phyloP scores from a whole-genome alignment of 192 early-diverging fungal genomes.

The Obelidium mucronatum region DNA sequence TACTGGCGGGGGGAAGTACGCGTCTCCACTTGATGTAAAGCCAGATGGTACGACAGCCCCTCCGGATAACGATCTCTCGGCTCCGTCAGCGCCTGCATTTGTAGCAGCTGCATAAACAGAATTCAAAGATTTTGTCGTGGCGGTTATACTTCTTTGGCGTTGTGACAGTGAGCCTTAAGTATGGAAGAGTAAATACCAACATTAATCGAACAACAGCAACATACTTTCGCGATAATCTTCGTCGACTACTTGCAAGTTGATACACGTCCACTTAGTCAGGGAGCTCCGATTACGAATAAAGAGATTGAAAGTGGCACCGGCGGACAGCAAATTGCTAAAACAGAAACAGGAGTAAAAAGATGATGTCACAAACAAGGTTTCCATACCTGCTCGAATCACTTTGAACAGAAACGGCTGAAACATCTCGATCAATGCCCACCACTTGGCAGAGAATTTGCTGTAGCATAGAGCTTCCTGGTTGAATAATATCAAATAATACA shows the following conservation, averaged over 20 bases:
- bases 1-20: constrained; percentile 63
- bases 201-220: constrained; percentile 21
- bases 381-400: constrained; percentile 44
- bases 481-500: constrained; percentile 63
- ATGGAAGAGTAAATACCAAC: background rate
- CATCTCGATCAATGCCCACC: constrained; percentile 53
- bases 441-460: constrained; percentile 60
- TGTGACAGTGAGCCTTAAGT: background rate
- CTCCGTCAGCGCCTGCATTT: constrained; percentile 8
- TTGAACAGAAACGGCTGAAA: constrained; percentile 60
- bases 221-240: constrained; percentile 65
- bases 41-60: constrained; percentile 49
- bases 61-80: constrained; percentile 10
- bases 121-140: background rate
- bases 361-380: background rate
- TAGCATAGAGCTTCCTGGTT: constrained; percentile 53
- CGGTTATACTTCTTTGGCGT: background rate
- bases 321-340: constrained; percentile 29
- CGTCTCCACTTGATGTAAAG: constrained; percentile 56
- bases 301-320: constrained; percentile 61
- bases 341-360: background rate
- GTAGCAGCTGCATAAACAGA: constrained; percentile 1
- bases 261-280: constrained; percentile 54
- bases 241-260: constrained; percentile 65
- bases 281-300: constrained; percentile 49